Evolutionary conservation across 2,329 filamentous ascomycete genomes (phyloP).

Genomic region (Colletotrichum orbiculare): DNA sequence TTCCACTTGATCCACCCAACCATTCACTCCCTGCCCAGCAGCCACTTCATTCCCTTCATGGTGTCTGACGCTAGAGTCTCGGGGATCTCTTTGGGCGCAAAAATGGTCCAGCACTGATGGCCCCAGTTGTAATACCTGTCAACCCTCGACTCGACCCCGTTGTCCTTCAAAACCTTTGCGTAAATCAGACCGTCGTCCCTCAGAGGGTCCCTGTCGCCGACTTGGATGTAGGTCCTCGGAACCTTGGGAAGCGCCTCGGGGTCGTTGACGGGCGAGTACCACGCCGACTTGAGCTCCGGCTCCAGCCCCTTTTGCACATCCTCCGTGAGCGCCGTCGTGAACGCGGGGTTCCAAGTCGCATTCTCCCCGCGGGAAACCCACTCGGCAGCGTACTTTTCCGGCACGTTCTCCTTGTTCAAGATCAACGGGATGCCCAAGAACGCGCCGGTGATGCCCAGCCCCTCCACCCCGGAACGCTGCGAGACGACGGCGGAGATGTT

Average conservation of each 20-base stretch:
- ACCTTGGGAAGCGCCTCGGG: constrained; percentile 46
- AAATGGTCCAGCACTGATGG: constrained; percentile 24
- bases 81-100: constrained; percentile 4
- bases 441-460: constrained; percentile 40
- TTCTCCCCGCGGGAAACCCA: constrained; percentile 57
- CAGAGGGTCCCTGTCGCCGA: constrained; percentile 61
- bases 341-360: constrained; percentile 45
- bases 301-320: constrained; percentile 45
- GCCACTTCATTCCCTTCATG: constrained; percentile 30
- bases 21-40: constrained; percentile 15
- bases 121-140: constrained; percentile 42
- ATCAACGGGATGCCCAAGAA: constrained; percentile 26
- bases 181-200: constrained; percentile 66
- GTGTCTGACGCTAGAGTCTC: constrained; percentile 15
- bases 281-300: constrained; percentile 42
- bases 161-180: constrained; percentile 57
- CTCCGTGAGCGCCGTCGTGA: constrained; percentile 43
- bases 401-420: constrained; percentile 28
- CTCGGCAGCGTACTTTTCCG: constrained; percentile 50
- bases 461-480: constrained; percentile 51
- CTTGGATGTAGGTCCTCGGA: constrained; percentile 61
- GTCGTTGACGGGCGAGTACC: constrained; percentile 48
- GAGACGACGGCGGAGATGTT: constrained; percentile 60
- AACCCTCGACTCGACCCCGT: constrained; percentile 55
- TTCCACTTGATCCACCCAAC: background rate